Conservation (phyloP, 148 eudicot genomes). For the Mesembryanthemum crystallinum region DNA sequence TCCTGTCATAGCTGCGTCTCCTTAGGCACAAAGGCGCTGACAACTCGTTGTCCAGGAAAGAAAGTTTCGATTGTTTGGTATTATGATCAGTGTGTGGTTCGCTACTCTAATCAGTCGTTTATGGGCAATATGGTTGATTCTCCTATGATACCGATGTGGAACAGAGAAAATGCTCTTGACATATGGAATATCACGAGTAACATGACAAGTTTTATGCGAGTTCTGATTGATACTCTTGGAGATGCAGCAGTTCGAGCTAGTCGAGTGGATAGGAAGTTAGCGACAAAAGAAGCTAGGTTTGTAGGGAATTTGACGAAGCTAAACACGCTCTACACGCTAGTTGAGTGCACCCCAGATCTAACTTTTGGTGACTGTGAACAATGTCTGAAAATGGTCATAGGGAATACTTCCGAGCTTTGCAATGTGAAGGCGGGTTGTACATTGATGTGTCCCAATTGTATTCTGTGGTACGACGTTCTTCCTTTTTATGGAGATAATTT, state of each 20-base stretch:
- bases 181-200: constrained; percentile 25
- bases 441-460: constrained; percentile 32
- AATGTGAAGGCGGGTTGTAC: constrained; percentile 33
- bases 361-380: constrained; percentile 22
- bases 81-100: constrained; percentile 33
- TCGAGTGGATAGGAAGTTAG: constrained; percentile 15
- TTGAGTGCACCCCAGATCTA: constrained; percentile 31
- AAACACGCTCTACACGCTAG: constrained; percentile 26
- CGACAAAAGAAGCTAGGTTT: constrained; percentile 21
- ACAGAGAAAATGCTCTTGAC: constrained; percentile 25
- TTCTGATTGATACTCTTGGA: constrained; percentile 17
- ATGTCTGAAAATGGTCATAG: constrained; percentile 23
- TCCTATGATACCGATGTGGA: constrained; percentile 41
- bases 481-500: constrained; percentile 24
- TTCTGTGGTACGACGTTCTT: constrained; percentile 27
- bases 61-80: constrained; percentile 33
- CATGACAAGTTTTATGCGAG: constrained; percentile 22
- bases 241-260: constrained; percentile 20
- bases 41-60: constrained; percentile 27
- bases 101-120: constrained; percentile 30
- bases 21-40: constrained; percentile 16
- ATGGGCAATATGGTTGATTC: constrained; percentile 29
- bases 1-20: constrained; percentile 24
- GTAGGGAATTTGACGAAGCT: constrained; percentile 20
- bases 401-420: constrained; percentile 29